These are phyloP conservation scores for Yarrowia sp. DNA, from an alignment of 805 yeast species.

Conservation along the genomic window DNA sequence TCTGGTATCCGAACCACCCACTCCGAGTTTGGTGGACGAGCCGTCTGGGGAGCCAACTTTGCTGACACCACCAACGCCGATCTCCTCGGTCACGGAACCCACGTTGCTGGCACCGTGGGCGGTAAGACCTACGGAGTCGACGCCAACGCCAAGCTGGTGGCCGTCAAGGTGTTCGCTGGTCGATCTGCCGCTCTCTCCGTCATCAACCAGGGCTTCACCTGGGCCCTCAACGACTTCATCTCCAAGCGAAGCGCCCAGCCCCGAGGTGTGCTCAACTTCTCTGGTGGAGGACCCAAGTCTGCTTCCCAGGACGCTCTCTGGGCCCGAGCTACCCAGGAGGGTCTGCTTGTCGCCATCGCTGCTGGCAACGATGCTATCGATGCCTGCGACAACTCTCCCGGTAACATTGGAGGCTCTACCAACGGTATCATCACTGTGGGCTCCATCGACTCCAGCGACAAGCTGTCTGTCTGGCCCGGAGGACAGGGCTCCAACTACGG, in stretches of 20 bases:
- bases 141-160: constrained; percentile 55
- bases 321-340: constrained; percentile 83
- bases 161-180: constrained; percentile 57
- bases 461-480: not conserved
- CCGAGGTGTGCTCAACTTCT: constrained; percentile 63
- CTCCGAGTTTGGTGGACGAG: constrained; percentile 78
- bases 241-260: constrained; percentile 42
- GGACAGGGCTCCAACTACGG: constrained; percentile 45
- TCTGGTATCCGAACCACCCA: constrained; percentile 81
- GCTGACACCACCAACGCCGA: constrained; percentile 74
- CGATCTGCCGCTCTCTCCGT: constrained; percentile 30
- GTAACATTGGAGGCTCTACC: not conserved
- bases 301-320: constrained; percentile 84
- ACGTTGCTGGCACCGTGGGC: constrained; percentile 84
- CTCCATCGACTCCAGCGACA: not conserved
- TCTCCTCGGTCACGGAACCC: constrained; percentile 94
- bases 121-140: constrained; percentile 48
- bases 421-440: constrained; percentile 10
- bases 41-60: constrained; percentile 80
- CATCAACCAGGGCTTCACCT: constrained; percentile 24
- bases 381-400: constrained; percentile 15
- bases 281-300: constrained; percentile 93
- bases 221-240: constrained; percentile 15
- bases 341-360: constrained; percentile 51
- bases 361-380: constrained; percentile 15